Evolutionary conservation across 176 grass and related monocot genomes (phyloP).

Genomic region (Oryza nivara): DNA sequence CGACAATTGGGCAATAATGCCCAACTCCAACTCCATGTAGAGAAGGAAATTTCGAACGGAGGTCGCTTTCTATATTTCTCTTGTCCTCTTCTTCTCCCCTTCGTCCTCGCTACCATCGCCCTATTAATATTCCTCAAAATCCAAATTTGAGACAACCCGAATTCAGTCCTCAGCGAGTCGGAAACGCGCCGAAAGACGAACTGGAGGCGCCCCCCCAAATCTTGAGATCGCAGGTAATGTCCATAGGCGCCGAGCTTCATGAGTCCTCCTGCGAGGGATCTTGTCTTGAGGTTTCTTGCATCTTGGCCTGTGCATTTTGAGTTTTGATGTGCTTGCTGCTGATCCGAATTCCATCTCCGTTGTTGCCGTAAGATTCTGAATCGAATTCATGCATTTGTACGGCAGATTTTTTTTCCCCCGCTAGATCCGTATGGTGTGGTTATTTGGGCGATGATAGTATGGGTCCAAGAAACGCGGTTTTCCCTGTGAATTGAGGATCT

Average conservation of each 20-base stretch:
- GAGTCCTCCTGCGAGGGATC: background rate
- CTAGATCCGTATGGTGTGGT: background rate
- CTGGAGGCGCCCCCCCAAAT: background rate
- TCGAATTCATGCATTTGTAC: constrained; percentile 1
- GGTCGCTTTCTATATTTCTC: constrained; percentile 25
- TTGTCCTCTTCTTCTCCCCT: background rate
- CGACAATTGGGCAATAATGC: background rate
- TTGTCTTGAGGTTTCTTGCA: background rate
- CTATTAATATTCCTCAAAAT: constrained; percentile 34
- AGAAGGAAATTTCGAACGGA: constrained; percentile 8
- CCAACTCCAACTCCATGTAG: background rate
- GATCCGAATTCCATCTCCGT: background rate
- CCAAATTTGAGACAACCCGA: background rate
- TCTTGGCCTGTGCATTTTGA: background rate
- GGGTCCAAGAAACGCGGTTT: background rate
- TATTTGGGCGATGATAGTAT: background rate
- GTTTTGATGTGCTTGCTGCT: background rate
- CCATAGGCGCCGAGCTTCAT: background rate
- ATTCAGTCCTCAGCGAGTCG: background rate
- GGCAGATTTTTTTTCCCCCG: background rate
- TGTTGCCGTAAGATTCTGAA: background rate
- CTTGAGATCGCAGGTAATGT: constrained; percentile 34
- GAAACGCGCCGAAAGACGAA: constrained; percentile 12
- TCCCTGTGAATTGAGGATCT: background rate
- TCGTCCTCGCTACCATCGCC: background rate